Percentiles rank a stretch among this genome's conserved stretches.
These are phyloP conservation scores for Trichoderma sp. DNA, from an alignment of 2,329 filamentous ascomycete species.

Conservation along the genomic window DNA sequence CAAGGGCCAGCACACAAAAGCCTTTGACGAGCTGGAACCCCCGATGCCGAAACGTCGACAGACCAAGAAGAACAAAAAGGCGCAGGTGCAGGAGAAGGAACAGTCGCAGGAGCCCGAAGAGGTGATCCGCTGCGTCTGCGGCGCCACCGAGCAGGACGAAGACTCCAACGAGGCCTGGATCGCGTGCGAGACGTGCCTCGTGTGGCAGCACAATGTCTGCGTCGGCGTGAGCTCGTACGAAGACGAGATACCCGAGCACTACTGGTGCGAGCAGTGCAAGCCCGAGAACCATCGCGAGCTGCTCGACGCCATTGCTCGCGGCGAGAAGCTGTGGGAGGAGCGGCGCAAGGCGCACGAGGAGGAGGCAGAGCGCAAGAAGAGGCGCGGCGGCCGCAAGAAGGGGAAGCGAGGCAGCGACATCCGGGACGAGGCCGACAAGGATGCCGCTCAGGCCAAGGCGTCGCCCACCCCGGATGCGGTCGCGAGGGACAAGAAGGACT, in stretches of 20 bases:
- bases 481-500: slow-evolving; percentile 56
- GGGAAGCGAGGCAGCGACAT: slow-evolving; percentile 67
- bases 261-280: slow-evolving; percentile 89
- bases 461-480: slow-evolving; percentile 46
- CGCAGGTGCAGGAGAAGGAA: slow-evolving; percentile 63
- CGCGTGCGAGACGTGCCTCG: slow-evolving; percentile 86
- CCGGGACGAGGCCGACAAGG: slow-evolving; percentile 61
- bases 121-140: slow-evolving; percentile 91
- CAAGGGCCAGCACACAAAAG: slow-evolving; percentile 93
- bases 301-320: slow-evolving; percentile 73
- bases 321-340: slow-evolving; percentile 85
- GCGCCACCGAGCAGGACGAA: slow-evolving; percentile 81
- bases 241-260: slow-evolving; percentile 77
- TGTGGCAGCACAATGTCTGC: slow-evolving; percentile 97
- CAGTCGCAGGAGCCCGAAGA: slow-evolving; percentile 62
- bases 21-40: slow-evolving; percentile 73
- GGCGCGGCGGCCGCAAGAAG: slow-evolving; percentile 65
- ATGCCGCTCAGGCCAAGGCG: slow-evolving; percentile 41
- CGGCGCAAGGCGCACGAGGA: slow-evolving; percentile 64
- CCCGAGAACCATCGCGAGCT: slow-evolving; percentile 83
- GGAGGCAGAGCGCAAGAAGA: slow-evolving; percentile 60
- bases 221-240: slow-evolving; percentile 81
- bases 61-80: slow-evolving; percentile 57
- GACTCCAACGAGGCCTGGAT: slow-evolving; percentile 92
- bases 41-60: slow-evolving; percentile 58